A percentile compares a stretch with the other conserved stretches of the same genome.
These are phyloP conservation scores for Dittrichia graveolens DNA, from an alignment of 129 eudicot genomes.

Conservation along the genomic window DNA sequence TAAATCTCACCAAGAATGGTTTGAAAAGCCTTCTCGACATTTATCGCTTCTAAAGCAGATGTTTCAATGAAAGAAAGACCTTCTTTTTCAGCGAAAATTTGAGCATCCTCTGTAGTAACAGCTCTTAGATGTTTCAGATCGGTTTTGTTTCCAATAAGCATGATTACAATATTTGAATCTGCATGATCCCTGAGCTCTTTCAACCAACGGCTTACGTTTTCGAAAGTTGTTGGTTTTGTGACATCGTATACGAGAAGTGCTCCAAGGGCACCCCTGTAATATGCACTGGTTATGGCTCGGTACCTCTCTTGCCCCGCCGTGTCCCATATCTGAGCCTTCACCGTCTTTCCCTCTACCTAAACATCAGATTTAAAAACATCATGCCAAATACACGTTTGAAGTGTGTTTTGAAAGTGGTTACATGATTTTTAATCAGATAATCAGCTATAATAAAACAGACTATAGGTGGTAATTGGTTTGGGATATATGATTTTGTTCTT, in stretches of 20 bases:
- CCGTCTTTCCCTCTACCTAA: constrained; percentile 87
- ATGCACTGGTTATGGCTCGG: constrained; percentile 88
- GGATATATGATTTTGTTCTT: no score
- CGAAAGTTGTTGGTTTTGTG: constrained; percentile 83
- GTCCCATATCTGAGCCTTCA: constrained; percentile 98
- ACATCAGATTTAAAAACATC: not conserved
- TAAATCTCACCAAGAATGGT: constrained; percentile 75
- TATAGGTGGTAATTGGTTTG: no score
- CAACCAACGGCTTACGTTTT: constrained; percentile 80
- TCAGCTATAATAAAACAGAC: no score
- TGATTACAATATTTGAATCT: constrained; percentile 75
- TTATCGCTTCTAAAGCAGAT: constrained; percentile 78
- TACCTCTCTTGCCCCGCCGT: constrained; percentile 86
- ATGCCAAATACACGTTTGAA: no score
- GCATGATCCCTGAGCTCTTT: constrained; percentile 91
- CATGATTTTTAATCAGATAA: no score
- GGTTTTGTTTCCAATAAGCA: constrained; percentile 89
- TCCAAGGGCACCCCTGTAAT: constrained; percentile 85
- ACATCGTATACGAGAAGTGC: constrained; percentile 87
- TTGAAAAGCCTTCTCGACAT: constrained; percentile 84
- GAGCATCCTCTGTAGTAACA: constrained; percentile 81
- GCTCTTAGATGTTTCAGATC: constrained; percentile 84
- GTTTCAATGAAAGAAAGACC: constrained; percentile 87
- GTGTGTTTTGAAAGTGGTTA: no score
- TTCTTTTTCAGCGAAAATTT: constrained; percentile 76